phyloP scores from a whole-genome alignment of 2,329 filamentous ascomycete genomes.

The Graphilbum sp. region DNA sequence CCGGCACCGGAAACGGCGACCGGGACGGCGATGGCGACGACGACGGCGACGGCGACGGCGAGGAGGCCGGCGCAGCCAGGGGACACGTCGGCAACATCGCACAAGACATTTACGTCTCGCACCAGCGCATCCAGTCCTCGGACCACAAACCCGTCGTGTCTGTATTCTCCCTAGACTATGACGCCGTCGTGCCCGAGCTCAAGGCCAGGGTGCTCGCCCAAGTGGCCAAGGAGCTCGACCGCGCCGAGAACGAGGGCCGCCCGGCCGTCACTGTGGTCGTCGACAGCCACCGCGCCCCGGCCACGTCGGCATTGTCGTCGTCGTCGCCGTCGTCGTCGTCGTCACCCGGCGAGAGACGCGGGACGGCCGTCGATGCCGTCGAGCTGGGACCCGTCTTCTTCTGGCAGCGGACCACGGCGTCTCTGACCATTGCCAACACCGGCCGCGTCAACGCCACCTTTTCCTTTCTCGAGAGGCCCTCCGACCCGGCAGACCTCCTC shows the following conservation, averaged over 20 bases:
- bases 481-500: too few species aligned
- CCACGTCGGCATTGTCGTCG: too few species aligned
- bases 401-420: constrained; percentile 45
- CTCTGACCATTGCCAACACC: constrained; percentile 81
- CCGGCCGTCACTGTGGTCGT: constrained; percentile 38
- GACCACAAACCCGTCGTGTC: constrained; percentile 89
- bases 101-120: constrained; percentile 24
- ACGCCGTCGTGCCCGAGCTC: constrained; percentile 69
- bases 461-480: constrained; percentile 61
- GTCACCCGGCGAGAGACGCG: too few species aligned
- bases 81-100: not conserved
- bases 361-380: constrained; percentile 30
- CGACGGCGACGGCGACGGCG: constrained; percentile 4
- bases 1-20: too few species aligned
- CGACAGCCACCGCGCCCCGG: constrained; percentile 29
- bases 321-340: constrained; percentile 17
- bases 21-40: not conserved
- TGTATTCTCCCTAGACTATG: constrained; percentile 69
- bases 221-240: constrained; percentile 74
- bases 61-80: constrained; percentile 3
- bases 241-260: constrained; percentile 38
- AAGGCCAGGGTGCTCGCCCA: constrained; percentile 76
- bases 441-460: constrained; percentile 67
- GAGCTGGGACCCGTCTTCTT: constrained; percentile 67
- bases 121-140: constrained; percentile 51